A percentile compares a stretch with the other conserved stretches of the same genome.
phyloP scores from a whole-genome alignment of 2,329 filamentous ascomycete species.

The Penicillium sp. region DNA sequence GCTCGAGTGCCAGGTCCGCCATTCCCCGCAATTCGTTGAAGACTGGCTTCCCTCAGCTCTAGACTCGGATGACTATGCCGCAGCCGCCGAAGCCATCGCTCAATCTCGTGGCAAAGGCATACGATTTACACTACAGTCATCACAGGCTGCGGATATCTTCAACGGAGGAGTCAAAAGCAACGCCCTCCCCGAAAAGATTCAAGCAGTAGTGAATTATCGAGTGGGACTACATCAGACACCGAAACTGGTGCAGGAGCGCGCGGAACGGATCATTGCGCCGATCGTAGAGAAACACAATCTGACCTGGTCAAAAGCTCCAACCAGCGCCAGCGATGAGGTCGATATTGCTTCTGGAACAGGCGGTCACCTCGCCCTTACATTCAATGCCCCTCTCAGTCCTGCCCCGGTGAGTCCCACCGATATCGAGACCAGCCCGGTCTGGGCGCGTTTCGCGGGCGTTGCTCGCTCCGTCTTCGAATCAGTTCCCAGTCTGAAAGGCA shows the following conservation, averaged over 20 bases:
- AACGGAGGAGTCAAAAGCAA: conserved; percentile 63
- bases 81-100: conserved; percentile 45
- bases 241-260: conserved; percentile 51
- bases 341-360: conserved; percentile 13
- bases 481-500: conserved; percentile 32
- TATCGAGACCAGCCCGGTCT: conserved; percentile 35
- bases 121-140: conserved; percentile 62
- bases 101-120: conserved; percentile 46
- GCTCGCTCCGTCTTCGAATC: conserved; percentile 48
- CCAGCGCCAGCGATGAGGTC: conserved; percentile 21
- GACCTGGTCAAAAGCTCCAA: conserved; percentile 53
- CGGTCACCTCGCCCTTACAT: conserved; percentile 38
- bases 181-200: conserved; percentile 61
- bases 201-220: conserved; percentile 60
- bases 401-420: conserved; percentile 42
- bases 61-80: conserved; percentile 52
- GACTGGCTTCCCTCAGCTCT: conserved; percentile 49
- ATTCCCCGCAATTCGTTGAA: conserved; percentile 55
- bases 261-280: conserved; percentile 52
- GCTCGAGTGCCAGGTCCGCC: conserved; percentile 62
- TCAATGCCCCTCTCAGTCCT: conserved; percentile 35
- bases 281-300: conserved; percentile 57
- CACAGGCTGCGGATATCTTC: conserved; percentile 61
- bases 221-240: conserved; percentile 61
- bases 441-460: conserved; percentile 45